phyloP scores from a whole-genome alignment of 805 yeast genomes.

The Yamadazyma kitorensis region DNA sequence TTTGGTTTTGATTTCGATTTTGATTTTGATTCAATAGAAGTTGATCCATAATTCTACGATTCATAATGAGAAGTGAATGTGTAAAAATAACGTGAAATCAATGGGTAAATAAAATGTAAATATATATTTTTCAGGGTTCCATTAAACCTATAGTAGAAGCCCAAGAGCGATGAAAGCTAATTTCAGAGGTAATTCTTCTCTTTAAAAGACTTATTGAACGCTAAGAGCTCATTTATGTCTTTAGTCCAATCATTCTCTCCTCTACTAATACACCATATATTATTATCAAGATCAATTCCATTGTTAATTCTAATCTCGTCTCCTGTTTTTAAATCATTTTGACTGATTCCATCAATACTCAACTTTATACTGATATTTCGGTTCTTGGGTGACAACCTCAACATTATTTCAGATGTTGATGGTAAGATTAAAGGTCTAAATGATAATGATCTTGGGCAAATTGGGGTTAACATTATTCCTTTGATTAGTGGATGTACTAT shows the following conservation, averaged over 20 bases:
- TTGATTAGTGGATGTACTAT: slow-evolving; percentile 88
- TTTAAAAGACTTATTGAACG: slow-evolving; percentile 83
- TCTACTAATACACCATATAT: slow-evolving; percentile 86
- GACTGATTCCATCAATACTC: slow-evolving; percentile 82
- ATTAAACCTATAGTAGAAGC: too few relatives aligned
- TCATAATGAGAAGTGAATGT: too few relatives aligned
- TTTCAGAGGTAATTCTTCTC: too few relatives aligned
- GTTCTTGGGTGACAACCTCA: slow-evolving; percentile 50
- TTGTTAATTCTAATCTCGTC: slow-evolving; percentile 69
- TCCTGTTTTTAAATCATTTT: slow-evolving; percentile 63
- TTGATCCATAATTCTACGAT: too few relatives aligned
- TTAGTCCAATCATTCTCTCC: slow-evolving; percentile 88
- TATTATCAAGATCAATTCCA: slow-evolving; percentile 31
- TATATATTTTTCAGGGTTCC: too few relatives aligned
- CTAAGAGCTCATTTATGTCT: slow-evolving; percentile 82
- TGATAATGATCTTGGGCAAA: slow-evolving; percentile 88
- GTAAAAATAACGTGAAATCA: too few relatives aligned
- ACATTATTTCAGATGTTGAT: slow-evolving; percentile 66
- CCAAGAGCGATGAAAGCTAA: too few relatives aligned
- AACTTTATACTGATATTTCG: slow-evolving; percentile 46
- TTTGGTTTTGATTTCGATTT: too few relatives aligned
- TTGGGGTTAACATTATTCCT: slow-evolving; percentile 80
- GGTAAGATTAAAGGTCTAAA: slow-evolving; percentile 88
- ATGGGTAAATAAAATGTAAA: too few relatives aligned
- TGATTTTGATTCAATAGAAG: too few relatives aligned